Conservation (phyloP, 1,139 yeast genomes). For the Debaryomycetaceae sp. region DNA sequence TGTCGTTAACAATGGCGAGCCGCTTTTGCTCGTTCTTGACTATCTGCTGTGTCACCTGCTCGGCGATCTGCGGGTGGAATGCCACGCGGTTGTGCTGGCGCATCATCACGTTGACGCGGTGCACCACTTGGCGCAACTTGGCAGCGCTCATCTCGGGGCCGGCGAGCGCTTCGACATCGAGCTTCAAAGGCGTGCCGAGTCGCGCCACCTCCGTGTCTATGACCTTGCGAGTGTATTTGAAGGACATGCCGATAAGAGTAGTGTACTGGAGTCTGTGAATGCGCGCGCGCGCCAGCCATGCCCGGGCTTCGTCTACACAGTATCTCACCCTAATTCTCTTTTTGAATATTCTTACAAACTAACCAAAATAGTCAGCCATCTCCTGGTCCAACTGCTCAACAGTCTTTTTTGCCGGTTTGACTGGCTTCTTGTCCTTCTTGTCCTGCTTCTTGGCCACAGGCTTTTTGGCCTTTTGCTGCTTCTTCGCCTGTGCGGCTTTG, state of each 20-base stretch:
- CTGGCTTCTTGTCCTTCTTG: constrained; percentile 27
- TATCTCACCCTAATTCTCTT: neutral
- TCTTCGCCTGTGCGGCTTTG: constrained; percentile 16
- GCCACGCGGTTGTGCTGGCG: constrained; percentile 25
- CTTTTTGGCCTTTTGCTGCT: constrained; percentile 9
- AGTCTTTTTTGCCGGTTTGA: constrained; percentile 62
- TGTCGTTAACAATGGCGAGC: constrained; percentile 24
- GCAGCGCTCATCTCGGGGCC: constrained; percentile 13
- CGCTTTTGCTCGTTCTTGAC: constrained; percentile 30
- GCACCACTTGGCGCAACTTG: constrained; percentile 21
- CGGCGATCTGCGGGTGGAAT: constrained; percentile 28
- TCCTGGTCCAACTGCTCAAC: constrained; percentile 90
- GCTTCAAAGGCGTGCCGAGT: constrained; percentile 21
- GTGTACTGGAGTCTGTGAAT: neutral
- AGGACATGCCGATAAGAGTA: constrained; percentile 2
- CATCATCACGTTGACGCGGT: constrained; percentile 24
- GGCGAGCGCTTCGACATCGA: constrained; percentile 12
- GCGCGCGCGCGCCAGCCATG: neutral
- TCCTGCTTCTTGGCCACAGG: constrained; percentile 24
- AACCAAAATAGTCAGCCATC: constrained; percentile 79
- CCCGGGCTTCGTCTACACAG: neutral
- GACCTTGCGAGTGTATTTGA: constrained; percentile 24
- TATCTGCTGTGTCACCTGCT: constrained; percentile 35
- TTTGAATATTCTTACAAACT: constrained; percentile 1
- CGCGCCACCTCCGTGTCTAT: constrained; percentile 24